Evolutionary conservation across 2,329 filamentous ascomycete species (phyloP).

Genomic region (Ophiosphaerella narmari): DNA sequence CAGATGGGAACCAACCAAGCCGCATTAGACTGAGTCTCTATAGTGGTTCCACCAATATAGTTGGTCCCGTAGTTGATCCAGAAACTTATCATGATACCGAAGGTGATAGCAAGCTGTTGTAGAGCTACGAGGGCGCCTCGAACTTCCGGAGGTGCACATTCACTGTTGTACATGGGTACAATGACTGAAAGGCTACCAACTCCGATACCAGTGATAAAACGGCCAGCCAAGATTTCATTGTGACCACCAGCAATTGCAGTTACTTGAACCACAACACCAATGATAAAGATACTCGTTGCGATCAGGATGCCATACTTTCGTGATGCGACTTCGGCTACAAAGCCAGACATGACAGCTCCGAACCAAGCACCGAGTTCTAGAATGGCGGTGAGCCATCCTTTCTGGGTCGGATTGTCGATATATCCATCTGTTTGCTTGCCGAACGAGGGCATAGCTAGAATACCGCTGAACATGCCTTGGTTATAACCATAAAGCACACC

Average conservation of each 20-base stretch:
- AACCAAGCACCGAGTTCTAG: slow-evolving; percentile 78
- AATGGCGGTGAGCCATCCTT: slow-evolving; percentile 62
- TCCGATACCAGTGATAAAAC: slow-evolving; percentile 73
- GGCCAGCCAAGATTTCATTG: slow-evolving; percentile 68
- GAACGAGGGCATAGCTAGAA: slow-evolving; percentile 59
- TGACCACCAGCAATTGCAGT: slow-evolving; percentile 63
- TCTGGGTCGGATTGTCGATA: slow-evolving; percentile 46
- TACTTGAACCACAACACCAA: slow-evolving; percentile 72
- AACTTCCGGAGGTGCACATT: slow-evolving; percentile 63
- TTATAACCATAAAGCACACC: slow-evolving; percentile 71
- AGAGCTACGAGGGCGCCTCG: slow-evolving; percentile 68
- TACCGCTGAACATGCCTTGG: slow-evolving; percentile 76
- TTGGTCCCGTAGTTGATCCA: slow-evolving; percentile 49
- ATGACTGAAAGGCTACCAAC: slow-evolving; percentile 72
- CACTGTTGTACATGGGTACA: slow-evolving; percentile 58
- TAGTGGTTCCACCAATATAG: slow-evolving; percentile 61
- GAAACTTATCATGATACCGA: slow-evolving; percentile 48
- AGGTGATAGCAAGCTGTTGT: slow-evolving; percentile 65
- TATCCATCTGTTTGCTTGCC: slow-evolving; percentile 50
- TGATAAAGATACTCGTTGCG: slow-evolving; percentile 67
- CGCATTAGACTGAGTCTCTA: slow-evolving; percentile 62
- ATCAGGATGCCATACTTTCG: slow-evolving; percentile 73
- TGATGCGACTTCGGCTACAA: slow-evolving; percentile 70
- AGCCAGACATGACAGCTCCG: slow-evolving; percentile 71
- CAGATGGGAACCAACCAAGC: slow-evolving; percentile 77